Base-by-base conservation (phyloP, 2,329 filamentous ascomycete species). In the Aspergillus novofumigatus region DNA sequence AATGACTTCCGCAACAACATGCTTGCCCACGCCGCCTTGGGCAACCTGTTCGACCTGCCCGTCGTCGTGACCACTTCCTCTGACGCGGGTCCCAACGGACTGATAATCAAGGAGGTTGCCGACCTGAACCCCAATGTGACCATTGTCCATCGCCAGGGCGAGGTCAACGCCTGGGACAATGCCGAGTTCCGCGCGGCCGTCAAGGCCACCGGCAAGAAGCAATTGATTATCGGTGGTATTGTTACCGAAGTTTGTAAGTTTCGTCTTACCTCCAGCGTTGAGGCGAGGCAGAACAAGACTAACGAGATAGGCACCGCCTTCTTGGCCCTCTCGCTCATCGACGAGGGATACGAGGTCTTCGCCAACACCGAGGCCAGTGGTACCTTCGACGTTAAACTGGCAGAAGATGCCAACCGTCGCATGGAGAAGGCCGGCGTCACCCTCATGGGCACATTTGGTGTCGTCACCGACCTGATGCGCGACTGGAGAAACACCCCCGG, bases 121-220 rank as follows among this genome's bases (percentile, higher is more conserved):
- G 79, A 85, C 11, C 81, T 86, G 82, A 86, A 89, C 67, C 88
- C 88, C 26, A 74, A 83, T 49, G 83, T 86, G 0, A 83, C 88
- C 0, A 75, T 90, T 10, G 83, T 92, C 67, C 78, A 81, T 64
- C 84, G 89, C 38, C 80, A 87, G 59, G 88, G 89, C 42, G 86
- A 92, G 68, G 87, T 92, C 66, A 83, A 91, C 67, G 88, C 89
- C 2, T 91, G 87, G 89, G 89, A 92, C 68, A 91, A 90, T 64
- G 63, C 80, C 2, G 83, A 88, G 0, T 91, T 92, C 77, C 81
- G 81, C 38, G 78, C 77, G 1, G 88, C 89, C 1, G 80, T 92
- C 59, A 75, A 80, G 61, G 86, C 86, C 1, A 83, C 86, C 3
- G 83, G 83, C 57, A 86, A 85, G 70, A 85, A 80, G 29, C 89